phyloP scores from a whole-genome alignment of 2,329 filamentous ascomycete species.

The Stachybotrys elegans region DNA sequence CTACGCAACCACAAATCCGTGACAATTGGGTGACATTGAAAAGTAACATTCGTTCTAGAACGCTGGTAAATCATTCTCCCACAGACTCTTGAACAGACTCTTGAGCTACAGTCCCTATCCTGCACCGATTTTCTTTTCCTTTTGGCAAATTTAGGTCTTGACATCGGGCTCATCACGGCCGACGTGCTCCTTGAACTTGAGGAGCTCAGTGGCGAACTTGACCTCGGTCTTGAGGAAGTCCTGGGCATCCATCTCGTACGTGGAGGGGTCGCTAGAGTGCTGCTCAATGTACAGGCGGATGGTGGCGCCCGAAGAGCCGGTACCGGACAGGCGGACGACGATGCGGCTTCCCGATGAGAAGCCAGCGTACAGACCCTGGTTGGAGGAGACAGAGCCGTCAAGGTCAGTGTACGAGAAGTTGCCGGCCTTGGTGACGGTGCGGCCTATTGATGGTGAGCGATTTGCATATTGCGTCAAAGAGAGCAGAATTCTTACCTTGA shows the following conservation, averaged over 20 bases:
- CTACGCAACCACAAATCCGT: no score
- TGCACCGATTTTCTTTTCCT: no score
- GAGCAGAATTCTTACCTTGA: slow-evolving; percentile 60
- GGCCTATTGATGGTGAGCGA: slow-evolving; percentile 38
- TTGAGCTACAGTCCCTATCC: no score
- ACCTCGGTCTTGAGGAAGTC: slow-evolving; percentile 92
- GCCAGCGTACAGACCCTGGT: slow-evolving; percentile 92
- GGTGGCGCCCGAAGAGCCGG: slow-evolving; percentile 89
- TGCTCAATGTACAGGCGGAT: slow-evolving; percentile 97
- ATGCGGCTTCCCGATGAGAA: slow-evolving; percentile 95
- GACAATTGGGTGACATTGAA: no score
- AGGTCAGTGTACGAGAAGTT: slow-evolving; percentile 99
- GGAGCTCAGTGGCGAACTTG: slow-evolving; percentile 72
- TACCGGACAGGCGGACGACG: slow-evolving; percentile 90
- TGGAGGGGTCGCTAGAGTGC: slow-evolving; percentile 76
- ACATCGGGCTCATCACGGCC: slow-evolving; percentile 92
- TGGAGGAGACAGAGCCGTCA: slow-evolving; percentile 92
- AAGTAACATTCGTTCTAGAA: no score
- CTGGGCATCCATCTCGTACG: slow-evolving; percentile 79
- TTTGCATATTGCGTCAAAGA: no score
- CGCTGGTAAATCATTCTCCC: no score
- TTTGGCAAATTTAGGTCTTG: slow-evolving; percentile 64
- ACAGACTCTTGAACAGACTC: no score
- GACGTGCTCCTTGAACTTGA: slow-evolving; percentile 92
- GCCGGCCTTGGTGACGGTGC: slow-evolving; percentile 82